Base-by-base conservation (phyloP, 2,329 filamentous ascomycete species). In the Aspergillus fumigatiaffinis region DNA sequence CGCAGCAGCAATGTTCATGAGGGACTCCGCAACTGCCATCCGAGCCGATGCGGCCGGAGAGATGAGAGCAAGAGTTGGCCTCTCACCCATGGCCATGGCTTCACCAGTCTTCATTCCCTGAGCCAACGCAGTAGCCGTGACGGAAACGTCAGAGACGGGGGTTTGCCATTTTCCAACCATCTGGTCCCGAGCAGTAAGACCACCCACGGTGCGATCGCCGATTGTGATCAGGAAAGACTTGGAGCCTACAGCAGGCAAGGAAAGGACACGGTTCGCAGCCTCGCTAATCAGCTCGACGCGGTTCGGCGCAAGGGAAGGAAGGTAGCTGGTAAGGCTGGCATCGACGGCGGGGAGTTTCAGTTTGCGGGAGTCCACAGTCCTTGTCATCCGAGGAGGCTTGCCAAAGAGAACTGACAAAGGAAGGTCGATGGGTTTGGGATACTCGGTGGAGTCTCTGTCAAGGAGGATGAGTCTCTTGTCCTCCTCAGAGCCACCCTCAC, bases 191-290 rank as follows among this genome's bases (percentile, higher is more conserved):
- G 89, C 86, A 7, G 91, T 92, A 57, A 97, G 82, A 52, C 93
- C 94, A 63, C 93, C 93, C 29, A 97, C 92, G 28, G 89, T 91
- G 60, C 94, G 86, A 74, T 97, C 94, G 51, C 90, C 92, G 64
- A 97, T 99, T 1, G 94, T 97, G 69, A 99, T 97, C 41, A 99
- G 82, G 80, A 97, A 99, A 23, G 89, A 92, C 77, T 97, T 97
- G 23, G 92, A 97, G n/a, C 92, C 93, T 23, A 97, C 94, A 1
- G 92, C 85, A 21, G 94, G 93, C 53, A 97, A 81, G 51, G 86
- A 85, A 54, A 97, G 86, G 2, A 97, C 91, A 60, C 91, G 82
- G 65, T 91, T 86, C 0, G 91, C 85, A 17, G 93, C 92, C 73
- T 92, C 87, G 0, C 77, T 72, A n/a, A 87, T 70, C 26, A 85